Evolutionary conservation across 2,329 filamentous ascomycete genomes (phyloP), one percentile per base, ranked within the genome.

Genomic region (Chrysosporium keratinophilum): DNA sequence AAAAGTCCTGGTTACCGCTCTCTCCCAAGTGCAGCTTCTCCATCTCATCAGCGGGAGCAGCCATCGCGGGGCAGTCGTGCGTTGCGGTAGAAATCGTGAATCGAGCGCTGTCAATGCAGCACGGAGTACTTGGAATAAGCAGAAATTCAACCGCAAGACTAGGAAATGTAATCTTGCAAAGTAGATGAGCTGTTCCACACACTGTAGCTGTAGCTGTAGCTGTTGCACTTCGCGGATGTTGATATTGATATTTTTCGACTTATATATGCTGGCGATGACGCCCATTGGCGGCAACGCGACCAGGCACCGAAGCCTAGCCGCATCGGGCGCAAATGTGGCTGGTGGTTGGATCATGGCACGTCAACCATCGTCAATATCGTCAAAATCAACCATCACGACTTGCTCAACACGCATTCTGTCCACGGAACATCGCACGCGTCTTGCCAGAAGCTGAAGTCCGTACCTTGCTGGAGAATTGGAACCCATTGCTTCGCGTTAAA

Each of bases 21-120:
- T 50, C 52, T 34, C 50, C 34, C 5, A 60, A 37, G 17, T 54
- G 53, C 34, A 60, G 42, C 2, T 48, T 52, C 3, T 58, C 58
- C 57, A 60, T 56, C 35, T 57, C 51, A 7, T 31, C 46, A 23
- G 33, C 55, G 10, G 51, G 54, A 11, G 50, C 40, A 9, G 56
- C 47, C 58, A 59, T 59, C 17, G 44, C 37, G 7, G 35, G 10
- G 35, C 10, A 37, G n/a, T 37, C 35, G 35, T 37, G 35, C 4
- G 35, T 37, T 37, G 11, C 10, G 35, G 35, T n/a, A 5, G 2
- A 12, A 37, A 37, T 12, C 11, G 10, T 37, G 10, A 37, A 9
- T 5, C 37, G 17, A 15, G 39, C n/a, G n/a, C 39, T 15, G 14
- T 19, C 39, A 41, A 41, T 31, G 31, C 7, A 7, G 23, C 7